Evolutionary conservation across 495 filamentous ascomycete species (phyloP).

Genomic region (Lasiosphaeria ovina): DNA sequence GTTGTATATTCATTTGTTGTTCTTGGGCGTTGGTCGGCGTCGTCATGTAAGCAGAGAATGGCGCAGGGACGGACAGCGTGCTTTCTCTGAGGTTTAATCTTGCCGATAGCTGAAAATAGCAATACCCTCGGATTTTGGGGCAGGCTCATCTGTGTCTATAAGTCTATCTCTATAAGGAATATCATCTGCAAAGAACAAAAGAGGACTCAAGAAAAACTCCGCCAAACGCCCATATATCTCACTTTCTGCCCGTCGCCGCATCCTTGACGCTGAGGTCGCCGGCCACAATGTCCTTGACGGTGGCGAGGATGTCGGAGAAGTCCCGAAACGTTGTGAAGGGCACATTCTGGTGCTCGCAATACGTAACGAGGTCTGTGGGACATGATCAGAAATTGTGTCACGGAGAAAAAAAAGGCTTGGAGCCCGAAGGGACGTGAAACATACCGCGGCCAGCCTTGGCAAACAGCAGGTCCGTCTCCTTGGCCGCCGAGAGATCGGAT

Average conservation of each 20-base stretch:
- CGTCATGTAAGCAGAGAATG: background rate
- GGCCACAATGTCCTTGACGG: constrained; percentile 68
- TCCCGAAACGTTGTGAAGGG: constrained; percentile 80
- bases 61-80: no score
- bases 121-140: no score
- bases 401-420: background rate
- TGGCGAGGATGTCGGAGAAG: constrained; percentile 71
- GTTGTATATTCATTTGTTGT: no score
- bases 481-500: constrained; percentile 81
- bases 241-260: constrained; percentile 37
- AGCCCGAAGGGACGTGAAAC: constrained; percentile 16
- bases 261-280: constrained; percentile 53
- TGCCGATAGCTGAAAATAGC: no score
- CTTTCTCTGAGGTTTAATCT: no score
- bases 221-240: background rate
- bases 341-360: constrained; percentile 72
- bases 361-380: constrained; percentile 70
- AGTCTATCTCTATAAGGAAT: constrained; percentile 12
- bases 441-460: constrained; percentile 86
- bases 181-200: background rate
- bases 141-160: no score
- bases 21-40: no score
- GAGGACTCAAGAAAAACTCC: background rate
- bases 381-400: background rate
- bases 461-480: constrained; percentile 85